Evolutionary conservation across 805 yeast genomes (phyloP).

Genomic region (Yarrowia deformans): DNA sequence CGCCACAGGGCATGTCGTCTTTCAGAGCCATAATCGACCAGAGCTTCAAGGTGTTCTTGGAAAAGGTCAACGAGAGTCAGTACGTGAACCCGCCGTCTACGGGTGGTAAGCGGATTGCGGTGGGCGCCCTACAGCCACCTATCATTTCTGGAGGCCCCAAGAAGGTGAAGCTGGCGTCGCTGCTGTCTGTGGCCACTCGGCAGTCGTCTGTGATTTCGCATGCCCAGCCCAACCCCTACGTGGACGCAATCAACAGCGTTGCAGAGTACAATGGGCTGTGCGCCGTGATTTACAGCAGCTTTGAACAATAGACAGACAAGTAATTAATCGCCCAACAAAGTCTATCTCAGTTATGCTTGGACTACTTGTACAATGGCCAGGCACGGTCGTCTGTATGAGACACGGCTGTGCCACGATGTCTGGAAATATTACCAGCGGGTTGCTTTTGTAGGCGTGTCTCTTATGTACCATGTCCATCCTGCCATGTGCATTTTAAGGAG

Average conservation of each 20-base stretch:
- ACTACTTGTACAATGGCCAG: conserved; percentile 11
- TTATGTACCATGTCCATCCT: neutral
- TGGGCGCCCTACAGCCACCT: conserved; percentile 25
- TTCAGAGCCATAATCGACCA: conserved; percentile 53
- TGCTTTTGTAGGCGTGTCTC: conserved; percentile 11
- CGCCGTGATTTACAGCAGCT: conserved; percentile 86
- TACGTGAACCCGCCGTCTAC: conserved; percentile 13
- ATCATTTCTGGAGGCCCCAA: conserved; percentile 44
- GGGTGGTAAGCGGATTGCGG: conserved; percentile 14
- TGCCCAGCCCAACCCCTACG: conserved; percentile 52
- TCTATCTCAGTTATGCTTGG: conserved; percentile 21
- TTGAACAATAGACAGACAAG: conserved; percentile 45
- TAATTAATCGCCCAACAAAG: conserved; percentile 13
- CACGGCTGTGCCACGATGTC: neutral
- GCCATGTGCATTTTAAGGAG: neutral
- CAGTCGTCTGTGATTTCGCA: conserved; percentile 66
- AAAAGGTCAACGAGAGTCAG: conserved; percentile 45
- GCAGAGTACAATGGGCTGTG: conserved; percentile 81
- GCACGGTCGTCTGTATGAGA: conserved; percentile 15
- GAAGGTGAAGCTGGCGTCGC: conserved; percentile 66
- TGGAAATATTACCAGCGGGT: neutral
- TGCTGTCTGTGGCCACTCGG: conserved; percentile 71
- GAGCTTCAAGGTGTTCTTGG: conserved; percentile 56
- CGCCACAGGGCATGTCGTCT: conserved; percentile 54
- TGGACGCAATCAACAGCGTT: conserved; percentile 55